Evolutionary conservation across 352 stramenopile genomes (phyloP).

Genomic region (Hyaloperonospora arabidopsidis): DNA sequence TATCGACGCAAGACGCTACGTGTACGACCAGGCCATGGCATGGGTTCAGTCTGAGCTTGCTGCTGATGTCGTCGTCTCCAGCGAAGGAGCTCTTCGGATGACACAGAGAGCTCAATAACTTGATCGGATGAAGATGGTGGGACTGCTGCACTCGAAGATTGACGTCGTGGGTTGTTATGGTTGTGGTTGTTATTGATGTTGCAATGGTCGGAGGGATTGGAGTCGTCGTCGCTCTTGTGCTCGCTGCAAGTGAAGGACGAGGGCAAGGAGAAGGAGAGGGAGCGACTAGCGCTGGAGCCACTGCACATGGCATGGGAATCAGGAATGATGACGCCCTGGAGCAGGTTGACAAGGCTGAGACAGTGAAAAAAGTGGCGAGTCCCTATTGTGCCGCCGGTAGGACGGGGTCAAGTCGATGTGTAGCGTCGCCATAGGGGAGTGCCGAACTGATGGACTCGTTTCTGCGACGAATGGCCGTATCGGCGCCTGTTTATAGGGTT

Average conservation of each 20-base stretch:
- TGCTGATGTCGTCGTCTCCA: conserved; percentile 15
- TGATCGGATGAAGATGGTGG: conserved; percentile 16
- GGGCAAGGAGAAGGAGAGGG: conserved; percentile 8
- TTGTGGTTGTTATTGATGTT: no score
- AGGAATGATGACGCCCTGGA: conserved; percentile 9
- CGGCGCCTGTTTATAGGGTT: no score
- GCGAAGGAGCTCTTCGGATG: conserved; percentile 18
- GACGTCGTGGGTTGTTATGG: conserved; percentile 7
- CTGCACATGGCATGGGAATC: conserved; percentile 29
- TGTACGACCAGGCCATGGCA: conserved; percentile 28
- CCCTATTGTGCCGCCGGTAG: conserved; percentile 8
- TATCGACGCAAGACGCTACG: conserved; percentile 28
- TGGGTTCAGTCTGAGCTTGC: conserved; percentile 15
- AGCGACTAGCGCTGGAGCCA: conserved; percentile 12
- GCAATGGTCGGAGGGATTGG: conserved; percentile 9
- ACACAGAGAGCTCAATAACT: conserved; percentile 28
- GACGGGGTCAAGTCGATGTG: conserved; percentile 26
- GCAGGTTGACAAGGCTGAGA: conserved; percentile 26
- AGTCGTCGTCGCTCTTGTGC: conserved; percentile 24
- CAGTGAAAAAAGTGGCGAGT: conserved; percentile 2
- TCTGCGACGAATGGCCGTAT: no score
- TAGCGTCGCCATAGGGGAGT: conserved; percentile 12
- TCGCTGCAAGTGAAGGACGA: conserved; percentile 26
- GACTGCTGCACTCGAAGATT: conserved; percentile 13
- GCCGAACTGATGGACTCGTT: no score